Percentiles rank a stretch among this genome's conserved stretches.
These are phyloP conservation scores for Ophiostoma sp. DNA, from an alignment of 2,329 filamentous ascomycete genomes.

Conservation along the genomic window DNA sequence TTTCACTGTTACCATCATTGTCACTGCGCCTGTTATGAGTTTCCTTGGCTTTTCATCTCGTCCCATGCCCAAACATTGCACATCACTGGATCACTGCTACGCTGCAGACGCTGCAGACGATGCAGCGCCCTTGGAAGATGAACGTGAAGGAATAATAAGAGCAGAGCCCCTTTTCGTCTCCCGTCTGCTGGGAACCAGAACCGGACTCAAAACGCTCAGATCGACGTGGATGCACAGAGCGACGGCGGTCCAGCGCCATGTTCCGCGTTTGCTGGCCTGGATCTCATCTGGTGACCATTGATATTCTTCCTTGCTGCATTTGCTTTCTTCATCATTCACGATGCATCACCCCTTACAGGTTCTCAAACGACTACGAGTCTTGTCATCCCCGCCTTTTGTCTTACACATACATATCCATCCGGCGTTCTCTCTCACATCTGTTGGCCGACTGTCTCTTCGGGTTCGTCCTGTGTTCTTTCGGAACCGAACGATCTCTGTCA, in stretches of 20 bases:
- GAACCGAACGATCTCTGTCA: neutral
- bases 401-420: neutral
- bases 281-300: neutral
- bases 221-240: neutral
- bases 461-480: conserved; percentile 12
- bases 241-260: neutral
- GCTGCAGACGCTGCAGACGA: neutral
- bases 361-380: neutral
- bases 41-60: neutral
- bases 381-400: neutral
- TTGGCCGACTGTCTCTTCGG: neutral
- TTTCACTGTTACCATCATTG: neutral
- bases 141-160: neutral
- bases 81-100: conserved; percentile 1
- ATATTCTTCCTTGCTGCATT: neutral
- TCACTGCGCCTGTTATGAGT: neutral
- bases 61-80: neutral
- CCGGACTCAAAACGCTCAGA: neutral
- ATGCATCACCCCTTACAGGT: neutral
- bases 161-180: neutral
- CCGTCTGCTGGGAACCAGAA: neutral
- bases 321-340: neutral
- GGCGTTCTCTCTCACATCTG: neutral
- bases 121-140: neutral
- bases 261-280: neutral